These are phyloP conservation scores for Phaeophleospora eucalypticola DNA, from an alignment of 2,329 filamentous ascomycete species.

Conservation along the genomic window DNA sequence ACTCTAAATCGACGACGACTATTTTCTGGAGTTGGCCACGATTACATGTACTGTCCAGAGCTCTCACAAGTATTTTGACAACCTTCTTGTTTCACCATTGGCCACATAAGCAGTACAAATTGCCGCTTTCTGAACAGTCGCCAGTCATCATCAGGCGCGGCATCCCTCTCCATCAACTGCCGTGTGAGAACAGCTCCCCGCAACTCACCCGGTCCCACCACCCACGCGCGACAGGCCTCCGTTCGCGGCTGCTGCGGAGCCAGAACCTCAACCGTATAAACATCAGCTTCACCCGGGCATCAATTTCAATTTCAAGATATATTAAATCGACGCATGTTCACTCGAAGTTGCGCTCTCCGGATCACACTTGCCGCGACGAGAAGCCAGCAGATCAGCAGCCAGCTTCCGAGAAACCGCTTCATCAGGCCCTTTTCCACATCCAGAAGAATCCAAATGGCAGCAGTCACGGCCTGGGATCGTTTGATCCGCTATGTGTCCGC, in stretches of 20 bases:
- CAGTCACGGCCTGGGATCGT: constrained; percentile 46
- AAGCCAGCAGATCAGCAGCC: background rate
- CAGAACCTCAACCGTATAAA: background rate
- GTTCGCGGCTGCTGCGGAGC: background rate
- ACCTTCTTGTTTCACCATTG: too few species aligned
- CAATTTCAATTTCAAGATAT: background rate
- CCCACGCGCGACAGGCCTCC: too few species aligned
- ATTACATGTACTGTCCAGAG: too few species aligned
- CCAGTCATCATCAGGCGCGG: too few species aligned
- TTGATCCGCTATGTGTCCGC: constrained; percentile 67
- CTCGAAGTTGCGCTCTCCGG: background rate
- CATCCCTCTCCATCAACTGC: too few species aligned
- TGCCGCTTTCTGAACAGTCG: too few species aligned
- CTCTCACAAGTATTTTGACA: too few species aligned
- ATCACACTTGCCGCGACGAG: background rate
- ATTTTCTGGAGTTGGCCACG: too few species aligned
- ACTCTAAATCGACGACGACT: too few species aligned
- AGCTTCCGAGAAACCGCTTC: background rate
- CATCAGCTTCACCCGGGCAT: background rate
- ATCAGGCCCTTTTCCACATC: background rate
- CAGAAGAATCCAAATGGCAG: background rate
- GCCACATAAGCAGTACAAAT: too few species aligned
- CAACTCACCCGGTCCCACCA: too few species aligned
- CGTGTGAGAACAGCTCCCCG: too few species aligned
- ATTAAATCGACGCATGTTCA: background rate